Percentiles rank a stretch among this genome's conserved stretches.
Conservation (phyloP, 345 rosid species). For the Linum lewisii region DNA sequence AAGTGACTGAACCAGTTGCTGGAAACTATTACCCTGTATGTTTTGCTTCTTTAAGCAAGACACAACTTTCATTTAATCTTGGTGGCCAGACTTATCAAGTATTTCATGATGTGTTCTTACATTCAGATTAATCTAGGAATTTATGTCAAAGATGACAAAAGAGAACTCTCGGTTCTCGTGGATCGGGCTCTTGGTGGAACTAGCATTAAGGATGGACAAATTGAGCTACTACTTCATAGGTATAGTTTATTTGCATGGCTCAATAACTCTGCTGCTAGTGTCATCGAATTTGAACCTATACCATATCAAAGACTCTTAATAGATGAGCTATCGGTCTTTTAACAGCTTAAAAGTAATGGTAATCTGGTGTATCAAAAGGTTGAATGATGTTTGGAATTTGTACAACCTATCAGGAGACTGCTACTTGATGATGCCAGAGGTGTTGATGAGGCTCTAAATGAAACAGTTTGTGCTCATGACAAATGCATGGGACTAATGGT, state of each 20-base stretch:
- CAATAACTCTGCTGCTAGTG: neutral
- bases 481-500: constrained; percentile 90
- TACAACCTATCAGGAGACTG: constrained; percentile 48
- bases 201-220: constrained; percentile 73
- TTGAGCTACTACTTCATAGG: constrained; percentile 97
- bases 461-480: constrained; percentile 59
- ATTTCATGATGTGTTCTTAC: constrained; percentile 6
- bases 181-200: constrained; percentile 88
- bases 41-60: constrained; percentile 1
- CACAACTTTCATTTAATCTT: neutral
- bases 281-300: neutral
- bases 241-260: constrained; percentile 3
- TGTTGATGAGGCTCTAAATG: constrained; percentile 84
- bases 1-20: constrained; percentile 85
- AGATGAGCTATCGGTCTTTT: no score
- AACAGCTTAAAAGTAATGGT: neutral
- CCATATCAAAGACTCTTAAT: no score
- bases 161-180: constrained; percentile 76
- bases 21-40: constrained; percentile 98
- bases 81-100: neutral
- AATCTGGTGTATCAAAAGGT: constrained; percentile 4
- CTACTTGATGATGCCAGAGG: constrained; percentile 79
- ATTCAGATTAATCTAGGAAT: constrained; percentile 77
- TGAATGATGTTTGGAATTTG: constrained; percentile 5
- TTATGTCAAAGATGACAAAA: constrained; percentile 54